These are phyloP conservation scores for Tylopilus sp. DNA, from an alignment of 1,284 basidiomycete species.

Conservation along the genomic window DNA sequence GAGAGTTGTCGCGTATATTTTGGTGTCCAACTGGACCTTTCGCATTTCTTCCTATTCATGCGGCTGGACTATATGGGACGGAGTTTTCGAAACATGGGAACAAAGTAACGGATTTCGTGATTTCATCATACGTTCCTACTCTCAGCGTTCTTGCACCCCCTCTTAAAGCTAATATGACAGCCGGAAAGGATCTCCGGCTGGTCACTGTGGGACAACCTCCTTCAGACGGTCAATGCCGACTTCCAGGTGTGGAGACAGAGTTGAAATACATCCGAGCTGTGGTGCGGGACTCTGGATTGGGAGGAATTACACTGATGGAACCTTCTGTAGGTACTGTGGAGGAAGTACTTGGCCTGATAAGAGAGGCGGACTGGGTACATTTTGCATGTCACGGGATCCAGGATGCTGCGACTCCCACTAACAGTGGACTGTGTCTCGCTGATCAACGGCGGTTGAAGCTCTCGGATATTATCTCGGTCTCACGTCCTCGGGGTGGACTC, in stretches of 20 bases:
- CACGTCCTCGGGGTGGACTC: too few relatives aligned
- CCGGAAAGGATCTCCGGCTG: background rate
- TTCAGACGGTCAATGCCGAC: background rate
- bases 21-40: conserved; percentile 5
- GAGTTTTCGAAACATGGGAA: background rate
- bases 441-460: background rate
- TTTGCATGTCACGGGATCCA: conserved; percentile 10
- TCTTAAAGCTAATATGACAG: background rate
- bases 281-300: background rate
- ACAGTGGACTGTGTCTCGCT: conserved; percentile 7
- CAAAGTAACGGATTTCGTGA: conserved; percentile 4
- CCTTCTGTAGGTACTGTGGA: background rate
- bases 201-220: background rate
- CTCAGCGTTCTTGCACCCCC: background rate
- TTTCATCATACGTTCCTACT: conserved; percentile 1
- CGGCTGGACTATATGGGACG: conserved; percentile 1
- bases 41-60: background rate
- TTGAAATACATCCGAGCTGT: background rate
- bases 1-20: background rate
- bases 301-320: background rate
- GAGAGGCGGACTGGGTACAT: background rate
- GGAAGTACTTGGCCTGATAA: conserved; percentile 1
- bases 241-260: background rate
- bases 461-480: background rate
- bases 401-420: background rate